These are phyloP conservation scores for Dactylellina haptotyla DNA, from an alignment of 2,329 filamentous ascomycete genomes.

Conservation along the genomic window DNA sequence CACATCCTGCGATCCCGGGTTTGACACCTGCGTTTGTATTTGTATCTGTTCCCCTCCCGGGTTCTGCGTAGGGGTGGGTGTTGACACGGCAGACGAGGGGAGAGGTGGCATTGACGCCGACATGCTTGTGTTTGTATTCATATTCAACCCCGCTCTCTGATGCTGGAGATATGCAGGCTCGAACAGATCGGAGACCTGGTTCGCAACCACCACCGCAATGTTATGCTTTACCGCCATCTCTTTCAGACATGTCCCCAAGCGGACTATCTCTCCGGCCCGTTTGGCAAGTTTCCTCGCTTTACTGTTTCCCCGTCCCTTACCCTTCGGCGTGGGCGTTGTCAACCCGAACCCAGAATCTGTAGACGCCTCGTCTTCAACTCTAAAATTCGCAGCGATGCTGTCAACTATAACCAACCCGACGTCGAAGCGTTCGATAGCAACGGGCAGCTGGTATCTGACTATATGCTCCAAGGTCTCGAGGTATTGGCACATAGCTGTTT, in stretches of 20 bases:
- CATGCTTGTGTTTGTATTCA: neutral
- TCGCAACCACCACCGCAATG: constrained; percentile 88
- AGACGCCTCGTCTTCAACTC: constrained; percentile 76
- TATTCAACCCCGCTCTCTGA: neutral
- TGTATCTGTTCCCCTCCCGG: neutral
- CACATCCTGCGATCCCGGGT: constrained; percentile 15
- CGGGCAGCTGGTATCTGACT: constrained; percentile 87
- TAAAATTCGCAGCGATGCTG: constrained; percentile 93
- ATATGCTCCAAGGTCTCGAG: constrained; percentile 97
- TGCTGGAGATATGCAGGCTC: constrained; percentile 57
- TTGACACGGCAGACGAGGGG: constrained; percentile 31
- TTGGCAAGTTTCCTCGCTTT: constrained; percentile 73
- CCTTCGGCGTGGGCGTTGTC: constrained; percentile 19
- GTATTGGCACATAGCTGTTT: constrained; percentile 84
- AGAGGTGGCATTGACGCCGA: too few relatives aligned
- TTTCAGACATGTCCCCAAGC: constrained; percentile 78
- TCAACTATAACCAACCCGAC: constrained; percentile 87
- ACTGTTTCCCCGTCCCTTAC: constrained; percentile 47
- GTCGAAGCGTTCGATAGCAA: constrained; percentile 78
- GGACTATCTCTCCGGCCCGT: constrained; percentile 79
- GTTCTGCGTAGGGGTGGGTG: constrained; percentile 17
- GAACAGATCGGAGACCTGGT: constrained; percentile 94
- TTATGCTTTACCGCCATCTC: constrained; percentile 77
- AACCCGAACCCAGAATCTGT: constrained; percentile 61
- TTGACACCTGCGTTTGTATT: constrained; percentile 11